These are phyloP conservation scores for Schizopora paradoxa DNA, from an alignment of 1,284 basidiomycete genomes.

Conservation along the genomic window DNA sequence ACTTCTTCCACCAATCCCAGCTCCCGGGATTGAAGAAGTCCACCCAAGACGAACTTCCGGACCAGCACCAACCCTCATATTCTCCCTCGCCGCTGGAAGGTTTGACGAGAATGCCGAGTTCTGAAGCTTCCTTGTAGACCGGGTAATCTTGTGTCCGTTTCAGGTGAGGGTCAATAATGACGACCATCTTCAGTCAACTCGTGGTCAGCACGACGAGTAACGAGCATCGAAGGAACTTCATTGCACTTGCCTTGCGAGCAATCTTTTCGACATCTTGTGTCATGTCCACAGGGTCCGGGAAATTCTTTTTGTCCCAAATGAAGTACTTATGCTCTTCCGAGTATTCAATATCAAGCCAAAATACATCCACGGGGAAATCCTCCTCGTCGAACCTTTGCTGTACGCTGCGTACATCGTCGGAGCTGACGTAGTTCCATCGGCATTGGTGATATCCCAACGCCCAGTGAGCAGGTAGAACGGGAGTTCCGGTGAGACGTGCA, in stretches of 20 bases:
- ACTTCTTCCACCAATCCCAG: slow-evolving; percentile 88
- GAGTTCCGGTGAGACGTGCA: slow-evolving; percentile 78
- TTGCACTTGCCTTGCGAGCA: slow-evolving; percentile 72
- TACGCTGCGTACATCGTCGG: slow-evolving; percentile 85
- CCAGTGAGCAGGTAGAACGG: slow-evolving; percentile 86
- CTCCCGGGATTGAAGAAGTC: slow-evolving; percentile 92
- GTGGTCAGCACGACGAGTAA: not conserved
- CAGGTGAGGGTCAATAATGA: slow-evolving; percentile 95
- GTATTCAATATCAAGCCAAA: slow-evolving; percentile 99
- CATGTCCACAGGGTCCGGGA: slow-evolving; percentile 95
- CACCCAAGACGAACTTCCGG: slow-evolving; percentile 91
- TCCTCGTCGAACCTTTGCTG: slow-evolving; percentile 87
- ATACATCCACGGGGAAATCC: slow-evolving; percentile 93
- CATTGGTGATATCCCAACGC: slow-evolving; percentile 96
- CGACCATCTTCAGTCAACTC: slow-evolving; percentile 70
- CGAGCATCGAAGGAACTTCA: slow-evolving; percentile 9
- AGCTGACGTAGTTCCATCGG: slow-evolving; percentile 96
- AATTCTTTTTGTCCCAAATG: slow-evolving; percentile 90
- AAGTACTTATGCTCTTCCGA: slow-evolving; percentile 95
- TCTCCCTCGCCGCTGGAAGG: slow-evolving; percentile 72
- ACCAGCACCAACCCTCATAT: slow-evolving; percentile 99
- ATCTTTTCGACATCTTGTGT: slow-evolving; percentile 80
- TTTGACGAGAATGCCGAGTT: slow-evolving; percentile 80
- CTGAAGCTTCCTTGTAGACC: slow-evolving; percentile 81
- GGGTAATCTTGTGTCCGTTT: slow-evolving; percentile 82